Evolutionary conservation across 352 stramenopile genomes (phyloP), one percentile per base, ranked within the genome.

Genomic region (Pythium folliculosum): DNA sequence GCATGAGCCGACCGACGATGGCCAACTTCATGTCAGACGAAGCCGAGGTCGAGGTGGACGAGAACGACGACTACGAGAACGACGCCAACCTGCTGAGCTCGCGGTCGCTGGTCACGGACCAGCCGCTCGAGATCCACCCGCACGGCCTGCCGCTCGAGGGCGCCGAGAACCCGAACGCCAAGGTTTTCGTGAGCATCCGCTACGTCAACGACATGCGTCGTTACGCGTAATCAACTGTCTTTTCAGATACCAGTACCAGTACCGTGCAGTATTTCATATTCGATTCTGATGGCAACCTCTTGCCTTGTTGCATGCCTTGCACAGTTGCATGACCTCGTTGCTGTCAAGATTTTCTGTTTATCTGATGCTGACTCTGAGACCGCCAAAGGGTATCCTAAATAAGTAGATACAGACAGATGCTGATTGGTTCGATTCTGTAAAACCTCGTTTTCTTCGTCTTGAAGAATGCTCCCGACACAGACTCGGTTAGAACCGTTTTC

Each of bases 141-240:
- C 70, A 86, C 22, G 77, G 67, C 5, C 63, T 93, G 40, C 69
- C 77, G 35, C 76, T 95, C 51, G 17, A 75, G 5, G 82, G 76
- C 38, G 81, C 77, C 55, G 75, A 84, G 23, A 72, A 75, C 22
- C 45, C 63, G 32, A 57, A 75, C 14, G 83, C 85, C 47, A 94
- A 82, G 56, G 83, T 96, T 55, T 87, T 78, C 53, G 67, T 96
- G 48, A 92, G 82, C 69, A 83, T 96, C 25, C 86, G 86, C 32
- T 96, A 96, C 63, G 84, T 96, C 63, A 96, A 96, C 67, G 84
- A 94, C 67, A 90, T 96, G 81, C 84, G 88, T 16, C 84, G 84
- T 35, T 92, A 92, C 59, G 77, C 76, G 1, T 92, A 82, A 40
- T 35, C 7, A 38, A n/a, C n/a, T n/a, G n/a, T n/a, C n/a, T n/a